A percentile compares a stretch with the other conserved stretches of the same genome.
phyloP scores from a whole-genome alignment of 306 rosid species.

The Medicago lupulina region DNA sequence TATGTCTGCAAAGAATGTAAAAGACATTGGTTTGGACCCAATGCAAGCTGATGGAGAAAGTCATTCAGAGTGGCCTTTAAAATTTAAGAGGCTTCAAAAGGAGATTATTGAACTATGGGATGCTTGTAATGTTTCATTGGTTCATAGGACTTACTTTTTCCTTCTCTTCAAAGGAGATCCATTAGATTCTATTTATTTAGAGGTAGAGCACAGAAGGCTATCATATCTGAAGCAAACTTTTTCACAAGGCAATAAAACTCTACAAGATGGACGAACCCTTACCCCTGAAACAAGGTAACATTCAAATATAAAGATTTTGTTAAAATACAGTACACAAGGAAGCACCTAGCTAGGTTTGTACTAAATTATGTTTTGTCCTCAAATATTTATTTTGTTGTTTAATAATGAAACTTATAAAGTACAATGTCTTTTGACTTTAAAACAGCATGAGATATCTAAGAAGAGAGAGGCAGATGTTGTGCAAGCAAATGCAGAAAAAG shows the following conservation, averaged over 20 bases:
- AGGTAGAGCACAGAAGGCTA: slow-evolving; percentile 85
- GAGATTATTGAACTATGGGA: slow-evolving; percentile 87
- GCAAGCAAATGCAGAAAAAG: slow-evolving; percentile 75
- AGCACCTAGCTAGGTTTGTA: not conserved
- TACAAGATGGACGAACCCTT: slow-evolving; percentile 65
- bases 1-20: slow-evolving; percentile 52
- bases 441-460: slow-evolving; percentile 65
- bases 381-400: not conserved
- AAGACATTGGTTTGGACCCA: slow-evolving; percentile 80
- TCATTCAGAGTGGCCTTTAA: slow-evolving; percentile 75
- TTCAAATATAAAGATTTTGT: not conserved
- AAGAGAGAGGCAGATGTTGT: slow-evolving; percentile 82
- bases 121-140: slow-evolving; percentile 82
- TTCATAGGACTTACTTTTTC: slow-evolving; percentile 95
- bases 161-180: slow-evolving; percentile 83
- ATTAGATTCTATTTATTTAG: slow-evolving; percentile 82
- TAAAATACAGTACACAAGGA: not conserved
- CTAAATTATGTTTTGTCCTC: not conserved
- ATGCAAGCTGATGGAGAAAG: slow-evolving; percentile 58
- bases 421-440: slow-evolving; percentile 34
- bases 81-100: slow-evolving; percentile 76
- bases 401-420: slow-evolving; percentile 6
- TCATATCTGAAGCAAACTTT: slow-evolving; percentile 73
- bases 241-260: slow-evolving; percentile 54
- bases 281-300: slow-evolving; percentile 71